Evolutionary conservation across 495 filamentous ascomycete species (phyloP), one percentile per base, ranked within the genome.

Genomic region (Pyronema domesticum): DNA sequence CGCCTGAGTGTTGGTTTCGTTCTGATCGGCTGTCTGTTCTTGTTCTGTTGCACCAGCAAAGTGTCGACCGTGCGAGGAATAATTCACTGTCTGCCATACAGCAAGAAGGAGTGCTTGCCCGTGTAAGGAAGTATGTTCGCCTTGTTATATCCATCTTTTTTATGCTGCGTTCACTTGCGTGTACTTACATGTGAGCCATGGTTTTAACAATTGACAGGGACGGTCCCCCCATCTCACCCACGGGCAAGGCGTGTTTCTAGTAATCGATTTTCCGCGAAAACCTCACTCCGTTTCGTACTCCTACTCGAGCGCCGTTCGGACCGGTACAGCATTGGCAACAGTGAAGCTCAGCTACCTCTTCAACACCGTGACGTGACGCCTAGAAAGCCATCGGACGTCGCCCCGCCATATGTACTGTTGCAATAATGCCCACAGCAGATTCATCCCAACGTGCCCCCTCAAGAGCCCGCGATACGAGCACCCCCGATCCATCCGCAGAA

Each of bases 381-480:
- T 40, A 36, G 37, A 18, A 43, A 19, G 9, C 33, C 35, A 13
- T 3, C 17, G 30, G 9, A 13, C 45, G 52, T 46, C 23, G 23
- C 23, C 51, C 55, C 58, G 54, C 61, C 62, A 64, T 61, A 64
- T 64, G 62, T 64, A 19, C 61, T 35, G 49, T 55, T 60, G 57
- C 57, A 56, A 54, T 46, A 46, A 64, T 64, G 62, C 57, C 62
- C 56, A 37, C 62, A 49, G 59, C 47, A 57, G 49, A 50, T 42
- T 48, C 57, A 50, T 51, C 52, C 58, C 55, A 57, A 46, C 55
- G 55, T 60, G 57, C 53, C 3, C 42, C 57, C 14, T 54, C 57
- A 15, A 55, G 52, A 36, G 42, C 52, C 30, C 37, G 39, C 52
- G 11, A 39, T 54, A 39, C 35, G 52, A 45, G 45, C 23, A 30